Base-by-base conservation (phyloP, 2,329 filamentous ascomycete species). In the Pseudocercospora macadamiae region DNA sequence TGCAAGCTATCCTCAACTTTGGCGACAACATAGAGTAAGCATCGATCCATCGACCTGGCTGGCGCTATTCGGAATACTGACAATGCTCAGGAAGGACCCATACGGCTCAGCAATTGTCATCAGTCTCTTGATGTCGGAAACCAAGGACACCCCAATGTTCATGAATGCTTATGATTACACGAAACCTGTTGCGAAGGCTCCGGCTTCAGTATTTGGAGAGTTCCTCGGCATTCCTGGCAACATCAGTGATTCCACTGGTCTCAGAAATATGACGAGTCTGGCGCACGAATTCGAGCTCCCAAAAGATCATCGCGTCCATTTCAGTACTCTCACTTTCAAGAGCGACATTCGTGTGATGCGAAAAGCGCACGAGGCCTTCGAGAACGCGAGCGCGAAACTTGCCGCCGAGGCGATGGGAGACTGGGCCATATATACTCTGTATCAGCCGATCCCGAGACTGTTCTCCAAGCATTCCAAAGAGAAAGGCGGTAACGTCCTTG, bases 401-500 rank as follows among this genome's bases (percentile, higher is more conserved):
- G 23, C 28, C 12, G 58, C 48, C 19, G 54, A 61, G 32, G 58
- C 58, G 8, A 54, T 47, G 10, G 49, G 51, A 7, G 54, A 57
- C 32, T 61, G 51, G 30, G 51, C 34, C 7, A 23, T 57, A 8
- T 54, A 47, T 9, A 49, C 32, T 5, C 42, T 57, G 21, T 57
- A 55, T 19, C 59, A 57, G 34, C 59, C 59, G 6, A 55, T 57
- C 12, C 44, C 49, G 3, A 48, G 54, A 14, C 16, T 61, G 2
- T 61, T 61, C 19, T 44, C 54, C 23, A 34, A 55, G 42, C 58
- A 51, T 28, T 42, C 54, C 19, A 25, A 49, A 14, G 34, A 47
- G 3, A 48, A 57, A 4, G 59, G 59, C 8, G 59, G 59, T 5
- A 76, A 76, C 54, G 64, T 73, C 0, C 64, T 76, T 0, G 75